These are phyloP conservation scores for Drosera capensis DNA, from an alignment of 148 eudicot species.

Conservation along the genomic window DNA sequence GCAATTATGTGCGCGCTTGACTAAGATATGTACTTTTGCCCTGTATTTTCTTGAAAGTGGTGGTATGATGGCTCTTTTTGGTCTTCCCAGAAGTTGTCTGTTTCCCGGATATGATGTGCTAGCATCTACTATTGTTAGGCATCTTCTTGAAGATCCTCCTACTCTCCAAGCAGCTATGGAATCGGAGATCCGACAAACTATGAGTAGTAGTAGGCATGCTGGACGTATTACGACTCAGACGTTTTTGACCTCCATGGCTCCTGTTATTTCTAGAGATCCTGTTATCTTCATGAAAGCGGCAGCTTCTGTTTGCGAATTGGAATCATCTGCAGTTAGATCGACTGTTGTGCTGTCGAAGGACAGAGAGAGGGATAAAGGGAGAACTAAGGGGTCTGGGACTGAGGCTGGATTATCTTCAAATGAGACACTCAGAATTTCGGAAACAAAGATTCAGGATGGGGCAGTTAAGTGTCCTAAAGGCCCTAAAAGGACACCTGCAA, in stretches of 20 bases:
- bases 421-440: conserved; percentile 43
- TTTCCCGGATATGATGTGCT: conserved; percentile 90
- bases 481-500: conserved; percentile 77
- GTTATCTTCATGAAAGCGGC: conserved; percentile 76
- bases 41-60: conserved; percentile 71
- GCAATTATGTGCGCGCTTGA: conserved; percentile 85
- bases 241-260: conserved; percentile 90
- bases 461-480: conserved; percentile 51
- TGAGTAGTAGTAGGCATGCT: conserved; percentile 64
- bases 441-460: conserved; percentile 55
- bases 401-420: conserved; percentile 43
- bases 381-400: conserved; percentile 36
- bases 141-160: conserved; percentile 93
- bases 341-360: conserved; percentile 65
- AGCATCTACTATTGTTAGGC: conserved; percentile 84
- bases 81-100: conserved; percentile 67
- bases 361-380: conserved; percentile 75
- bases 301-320: conserved; percentile 72
- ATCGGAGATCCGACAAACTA: conserved; percentile 72
- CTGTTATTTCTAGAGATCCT: conserved; percentile 88
- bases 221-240: conserved; percentile 61
- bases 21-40: conserved; percentile 70
- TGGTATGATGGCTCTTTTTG: conserved; percentile 67
- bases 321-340: conserved; percentile 73
- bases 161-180: conserved; percentile 99